Conservation (phyloP, 257 asterid species). For the Eustoma russellianum region DNA sequence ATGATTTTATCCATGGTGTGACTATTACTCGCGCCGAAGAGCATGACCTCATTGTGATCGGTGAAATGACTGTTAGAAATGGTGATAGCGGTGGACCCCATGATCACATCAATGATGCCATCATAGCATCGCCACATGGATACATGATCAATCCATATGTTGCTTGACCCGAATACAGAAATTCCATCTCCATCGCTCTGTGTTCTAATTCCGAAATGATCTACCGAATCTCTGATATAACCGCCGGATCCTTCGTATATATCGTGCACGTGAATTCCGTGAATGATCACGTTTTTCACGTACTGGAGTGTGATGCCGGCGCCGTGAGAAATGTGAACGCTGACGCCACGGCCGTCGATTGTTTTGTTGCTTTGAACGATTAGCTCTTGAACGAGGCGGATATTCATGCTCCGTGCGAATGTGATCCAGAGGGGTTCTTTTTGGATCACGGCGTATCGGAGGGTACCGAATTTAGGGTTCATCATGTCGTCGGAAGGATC, state of each 20-base stretch:
- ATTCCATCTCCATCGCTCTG: constrained; percentile 84
- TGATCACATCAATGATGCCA: constrained; percentile 57
- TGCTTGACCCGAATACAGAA: constrained; percentile 46
- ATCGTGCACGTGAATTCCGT: constrained; percentile 42
- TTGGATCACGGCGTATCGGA: constrained; percentile 76
- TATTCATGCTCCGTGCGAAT: constrained; percentile 44
- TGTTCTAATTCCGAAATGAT: constrained; percentile 52
- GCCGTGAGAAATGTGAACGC: constrained; percentile 51
- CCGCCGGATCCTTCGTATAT: constrained; percentile 44
- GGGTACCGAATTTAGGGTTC: constrained; percentile 71
- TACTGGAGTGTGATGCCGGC: constrained; percentile 67
- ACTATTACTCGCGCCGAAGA: constrained; percentile 64
- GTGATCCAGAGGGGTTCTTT: constrained; percentile 68
- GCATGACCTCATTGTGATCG: constrained; percentile 75
- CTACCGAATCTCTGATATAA: constrained; percentile 36
- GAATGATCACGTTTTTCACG: constrained; percentile 63
- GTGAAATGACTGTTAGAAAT: constrained; percentile 77
- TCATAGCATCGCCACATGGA: constrained; percentile 58
- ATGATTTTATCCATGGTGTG: constrained; percentile 35
- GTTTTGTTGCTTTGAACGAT: constrained; percentile 64
- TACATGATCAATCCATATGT: constrained; percentile 81
- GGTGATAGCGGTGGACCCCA: constrained; percentile 67
- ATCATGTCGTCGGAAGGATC: constrained; percentile 44
- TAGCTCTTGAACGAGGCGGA: constrained; percentile 50
- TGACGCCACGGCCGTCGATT: constrained; percentile 71